Evolutionary conservation across 352 stramenopile species (phyloP).

Genomic region (Plasmopara muralis): DNA sequence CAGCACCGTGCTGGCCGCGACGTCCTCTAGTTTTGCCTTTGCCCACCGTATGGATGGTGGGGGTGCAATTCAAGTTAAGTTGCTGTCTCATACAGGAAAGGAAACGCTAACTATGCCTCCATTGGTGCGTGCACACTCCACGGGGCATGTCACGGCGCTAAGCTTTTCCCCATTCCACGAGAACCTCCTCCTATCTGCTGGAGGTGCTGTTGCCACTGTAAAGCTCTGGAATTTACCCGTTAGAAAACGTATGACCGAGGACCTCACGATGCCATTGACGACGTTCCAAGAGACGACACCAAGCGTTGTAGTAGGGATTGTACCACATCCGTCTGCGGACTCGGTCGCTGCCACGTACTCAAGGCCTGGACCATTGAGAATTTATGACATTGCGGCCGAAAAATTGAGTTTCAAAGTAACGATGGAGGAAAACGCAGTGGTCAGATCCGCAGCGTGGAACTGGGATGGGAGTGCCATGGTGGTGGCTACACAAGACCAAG

Average conservation of each 20-base stretch:
- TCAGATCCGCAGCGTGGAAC: conserved; percentile 53
- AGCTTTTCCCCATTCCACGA: conserved; percentile 52
- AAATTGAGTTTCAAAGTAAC: conserved; percentile 14
- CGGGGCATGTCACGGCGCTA: conserved; percentile 51
- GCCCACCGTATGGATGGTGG: conserved; percentile 57
- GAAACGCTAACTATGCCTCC: conserved; percentile 24
- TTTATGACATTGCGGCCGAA: conserved; percentile 47
- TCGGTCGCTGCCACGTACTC: conserved; percentile 39
- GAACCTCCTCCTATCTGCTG: conserved; percentile 47
- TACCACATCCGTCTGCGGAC: conserved; percentile 48
- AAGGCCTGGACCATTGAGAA: conserved; percentile 25
- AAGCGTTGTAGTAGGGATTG: conserved; percentile 28
- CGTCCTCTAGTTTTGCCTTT: conserved; percentile 46
- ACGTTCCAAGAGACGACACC: conserved; percentile 12
- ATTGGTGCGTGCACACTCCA: conserved; percentile 52
- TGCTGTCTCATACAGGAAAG: conserved; percentile 34
- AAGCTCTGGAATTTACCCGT: conserved; percentile 56
- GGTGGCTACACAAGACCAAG: conserved; percentile 36
- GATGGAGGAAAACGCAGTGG: conserved; percentile 4
- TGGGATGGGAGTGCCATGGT: conserved; percentile 57
- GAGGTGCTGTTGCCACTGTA: conserved; percentile 39
- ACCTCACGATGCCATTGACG: conserved; percentile 25
- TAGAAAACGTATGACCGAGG: conserved; percentile 16
- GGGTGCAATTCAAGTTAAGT: conserved; percentile 57
- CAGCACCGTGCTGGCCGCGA: conserved; percentile 39